Evolutionary conservation across 768 basidiomycete genomes (phyloP).

Genomic region (Mycena filopes): DNA sequence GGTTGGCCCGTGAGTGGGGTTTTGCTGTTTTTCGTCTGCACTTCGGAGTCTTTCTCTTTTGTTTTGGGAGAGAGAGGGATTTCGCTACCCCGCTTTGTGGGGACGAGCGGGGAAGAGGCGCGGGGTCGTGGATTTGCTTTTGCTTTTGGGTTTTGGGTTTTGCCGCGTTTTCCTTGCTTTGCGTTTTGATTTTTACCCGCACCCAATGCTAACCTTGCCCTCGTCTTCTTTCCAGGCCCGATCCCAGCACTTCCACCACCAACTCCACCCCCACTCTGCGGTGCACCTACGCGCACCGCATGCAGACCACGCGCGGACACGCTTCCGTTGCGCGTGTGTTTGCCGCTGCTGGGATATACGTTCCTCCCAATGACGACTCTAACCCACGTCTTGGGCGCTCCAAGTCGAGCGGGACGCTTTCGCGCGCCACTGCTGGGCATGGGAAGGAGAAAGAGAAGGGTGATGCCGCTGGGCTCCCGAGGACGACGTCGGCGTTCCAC

Average conservation of each 20-base stretch:
- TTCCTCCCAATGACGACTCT: too few species aligned
- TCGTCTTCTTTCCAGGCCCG: not conserved
- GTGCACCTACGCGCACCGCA: conserved; percentile 84
- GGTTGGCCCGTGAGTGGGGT: conserved; percentile 54
- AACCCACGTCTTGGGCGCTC: too few species aligned
- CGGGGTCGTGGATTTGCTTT: too few species aligned
- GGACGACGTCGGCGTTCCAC: not conserved
- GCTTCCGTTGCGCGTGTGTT: conserved; percentile 78
- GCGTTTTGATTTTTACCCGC: not conserved
- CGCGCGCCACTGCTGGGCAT: not conserved
- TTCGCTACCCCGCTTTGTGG: too few species aligned
- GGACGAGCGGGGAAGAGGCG: too few species aligned
- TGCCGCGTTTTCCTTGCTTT: too few species aligned
- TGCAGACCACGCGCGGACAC: conserved; percentile 81
- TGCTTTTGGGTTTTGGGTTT: too few species aligned
- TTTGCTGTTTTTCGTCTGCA: not conserved
- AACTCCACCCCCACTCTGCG: conserved; percentile 43
- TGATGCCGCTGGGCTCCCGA: too few species aligned
- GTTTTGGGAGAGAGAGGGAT: not conserved
- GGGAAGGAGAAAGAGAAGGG: not conserved
- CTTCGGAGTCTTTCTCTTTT: conserved; percentile 2
- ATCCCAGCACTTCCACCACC: not conserved
- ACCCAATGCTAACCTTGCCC: not conserved
- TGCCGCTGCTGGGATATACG: conserved; percentile 48
- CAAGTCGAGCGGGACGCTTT: not conserved